Conservation (phyloP, 2,329 filamentous ascomycete genomes). For the Rutstroemia sydowiana region DNA sequence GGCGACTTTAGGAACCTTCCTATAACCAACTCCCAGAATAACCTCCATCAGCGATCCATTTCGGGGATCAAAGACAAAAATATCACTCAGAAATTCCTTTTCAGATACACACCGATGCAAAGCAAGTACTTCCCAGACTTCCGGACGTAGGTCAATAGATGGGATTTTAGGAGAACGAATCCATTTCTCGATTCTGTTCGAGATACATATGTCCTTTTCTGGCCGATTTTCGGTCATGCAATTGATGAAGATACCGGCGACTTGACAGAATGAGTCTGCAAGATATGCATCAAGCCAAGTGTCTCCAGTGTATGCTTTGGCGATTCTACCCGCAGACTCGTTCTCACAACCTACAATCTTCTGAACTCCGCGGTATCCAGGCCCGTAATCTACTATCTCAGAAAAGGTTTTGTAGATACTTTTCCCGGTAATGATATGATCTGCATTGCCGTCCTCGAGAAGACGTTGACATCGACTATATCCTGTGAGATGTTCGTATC, state of each 20-base stretch:
- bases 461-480: too few species aligned
- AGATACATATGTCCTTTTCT: constrained; percentile 30
- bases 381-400: constrained; percentile 31
- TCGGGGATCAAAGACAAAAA: constrained; percentile 32
- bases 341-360: constrained; percentile 25
- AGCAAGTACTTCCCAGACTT: constrained; percentile 29
- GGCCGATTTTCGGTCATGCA: constrained; percentile 27
- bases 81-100: constrained; percentile 27
- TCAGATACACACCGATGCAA: constrained; percentile 23
- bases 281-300: constrained; percentile 14
- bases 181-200: constrained; percentile 28
- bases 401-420: constrained; percentile 34
- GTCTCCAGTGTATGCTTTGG: neutral
- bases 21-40: constrained; percentile 32
- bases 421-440: too few species aligned
- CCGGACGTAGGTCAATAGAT: constrained; percentile 9
- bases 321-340: constrained; percentile 27
- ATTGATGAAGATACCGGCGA: constrained; percentile 34
- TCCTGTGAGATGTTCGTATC: too few species aligned
- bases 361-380: constrained; percentile 30
- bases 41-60: constrained; percentile 28
- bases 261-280: constrained; percentile 32
- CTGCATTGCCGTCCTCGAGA: too few species aligned
- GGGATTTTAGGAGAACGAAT: constrained; percentile 28
- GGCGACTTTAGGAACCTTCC: too few species aligned